Evolutionary conservation across 352 stramenopile species (phyloP).

Genomic region (Globisporangium mamillatum): DNA sequence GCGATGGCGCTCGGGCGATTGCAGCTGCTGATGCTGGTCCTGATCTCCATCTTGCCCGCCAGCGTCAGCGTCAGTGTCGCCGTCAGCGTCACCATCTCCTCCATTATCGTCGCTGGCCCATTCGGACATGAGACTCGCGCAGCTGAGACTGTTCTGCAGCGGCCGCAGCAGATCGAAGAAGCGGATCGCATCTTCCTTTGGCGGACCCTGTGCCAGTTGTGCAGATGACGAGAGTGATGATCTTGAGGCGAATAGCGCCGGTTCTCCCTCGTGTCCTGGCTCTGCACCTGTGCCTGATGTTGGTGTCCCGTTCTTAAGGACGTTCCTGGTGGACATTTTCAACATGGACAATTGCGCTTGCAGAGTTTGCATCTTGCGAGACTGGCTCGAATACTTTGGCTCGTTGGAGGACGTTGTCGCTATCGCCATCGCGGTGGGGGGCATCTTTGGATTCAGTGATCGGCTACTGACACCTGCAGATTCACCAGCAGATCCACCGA

Average conservation of each 20-base stretch:
- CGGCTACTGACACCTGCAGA: neutral
- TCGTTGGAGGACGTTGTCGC: neutral
- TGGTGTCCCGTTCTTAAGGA: neutral
- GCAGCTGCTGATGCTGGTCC: conserved; percentile 1
- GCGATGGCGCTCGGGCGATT: conserved; percentile 39
- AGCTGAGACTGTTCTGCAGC: conserved; percentile 58
- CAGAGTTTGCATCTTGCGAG: conserved; percentile 32
- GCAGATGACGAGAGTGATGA: neutral
- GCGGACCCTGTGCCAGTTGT: neutral
- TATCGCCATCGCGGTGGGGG: neutral
- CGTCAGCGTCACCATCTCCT: conserved; percentile 11
- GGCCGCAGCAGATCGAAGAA: conserved; percentile 57
- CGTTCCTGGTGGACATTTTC: conserved; percentile 7
- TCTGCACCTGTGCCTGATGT: neutral
- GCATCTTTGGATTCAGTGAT: conserved; percentile 3
- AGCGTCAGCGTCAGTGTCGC: too few species aligned
- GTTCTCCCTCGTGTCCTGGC: neutral
- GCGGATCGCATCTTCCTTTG: conserved; percentile 6
- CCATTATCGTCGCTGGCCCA: conserved; percentile 41
- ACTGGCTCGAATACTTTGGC: conserved; percentile 36
- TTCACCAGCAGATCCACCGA: conserved; percentile 4
- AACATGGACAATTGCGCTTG: conserved; percentile 22
- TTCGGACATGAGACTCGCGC: conserved; percentile 29
- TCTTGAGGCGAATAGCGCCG: neutral
- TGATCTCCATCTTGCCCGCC: conserved; percentile 1